Evolutionary conservation across 768 basidiomycete species (phyloP), one percentile per base, ranked within the genome.

Genomic region (Trametes cingulata): DNA sequence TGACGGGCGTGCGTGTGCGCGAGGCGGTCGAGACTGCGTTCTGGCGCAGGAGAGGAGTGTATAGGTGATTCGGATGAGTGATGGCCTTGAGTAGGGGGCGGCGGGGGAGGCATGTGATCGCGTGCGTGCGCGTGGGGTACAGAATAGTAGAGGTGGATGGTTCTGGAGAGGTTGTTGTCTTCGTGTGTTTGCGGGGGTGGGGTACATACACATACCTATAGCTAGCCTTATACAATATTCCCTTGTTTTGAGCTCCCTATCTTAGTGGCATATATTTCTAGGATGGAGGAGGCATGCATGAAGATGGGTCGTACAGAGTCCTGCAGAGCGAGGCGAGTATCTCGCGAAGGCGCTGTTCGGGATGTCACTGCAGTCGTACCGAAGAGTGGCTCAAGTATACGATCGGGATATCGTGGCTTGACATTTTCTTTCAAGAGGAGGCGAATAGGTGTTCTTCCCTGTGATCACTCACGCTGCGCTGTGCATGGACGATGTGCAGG

Each of bases 151-250:
- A n/a, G n/a, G n/a, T n/a, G n/a, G 29, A 10, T 33, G 29, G 10
- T 33, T 22, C 8, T 4, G 41, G 25, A n/a, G 39, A 27, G 24
- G 40, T 29, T 39, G 36, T 40, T 8, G 48, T 2, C 5, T 14
- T 24, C 5, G 25, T 5, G 8, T 45, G 20, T 22, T 45, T 45
- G 3, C 14, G 37, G 35, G 7, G 39, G 17, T n/a, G 8, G 10
- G 39, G 9, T 17, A 41, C 20, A n/a, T 29, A 6, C 29, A 35
- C 43, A 54, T 27, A 15, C 33, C 12, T 41, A 41, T 10, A 10
- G n/a, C n/a, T n/a, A n/a, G n/a, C n/a, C n/a, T 6, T 43, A 43
- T 54, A 54, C 52, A 41, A 33, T 54, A 54, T 54, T 54, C 13
- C 29, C 19, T 20, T 35, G 14, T 20, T 43, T 54, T 43, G 14